These are phyloP conservation scores for Calonectria hongkongensis DNA, from an alignment of 2,329 filamentous ascomycete species.

Conservation along the genomic window DNA sequence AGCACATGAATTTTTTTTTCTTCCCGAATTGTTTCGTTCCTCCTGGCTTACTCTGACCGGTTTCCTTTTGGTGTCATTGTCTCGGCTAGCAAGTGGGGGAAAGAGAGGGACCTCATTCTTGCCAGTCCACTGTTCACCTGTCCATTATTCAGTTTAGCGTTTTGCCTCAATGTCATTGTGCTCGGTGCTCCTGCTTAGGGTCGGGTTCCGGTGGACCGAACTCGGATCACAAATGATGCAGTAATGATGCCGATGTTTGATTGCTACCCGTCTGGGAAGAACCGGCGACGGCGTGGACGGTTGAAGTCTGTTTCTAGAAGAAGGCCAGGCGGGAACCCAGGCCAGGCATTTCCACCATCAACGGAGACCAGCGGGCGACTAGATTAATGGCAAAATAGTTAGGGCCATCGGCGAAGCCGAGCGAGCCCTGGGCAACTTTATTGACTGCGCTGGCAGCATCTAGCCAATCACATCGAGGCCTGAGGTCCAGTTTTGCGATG, in stretches of 20 bases:
- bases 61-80: constrained; percentile 33
- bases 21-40: constrained; percentile 29
- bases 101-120: constrained; percentile 28
- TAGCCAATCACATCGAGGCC: constrained; percentile 43
- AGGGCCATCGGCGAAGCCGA: constrained; percentile 55
- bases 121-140: constrained; percentile 1
- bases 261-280: constrained; percentile 32
- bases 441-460: constrained; percentile 36
- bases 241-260: constrained; percentile 40
- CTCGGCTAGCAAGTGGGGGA: constrained; percentile 41
- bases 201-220: constrained; percentile 23
- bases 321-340: constrained; percentile 45
- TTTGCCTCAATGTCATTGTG: constrained; percentile 7
- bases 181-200: not conserved
- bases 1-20: constrained; percentile 35
- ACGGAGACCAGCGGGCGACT: constrained; percentile 40
- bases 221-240: constrained; percentile 33
- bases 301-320: constrained; percentile 46
- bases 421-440: constrained; percentile 53
- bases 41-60: not conserved
- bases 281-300: constrained; percentile 32
- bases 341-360: constrained; percentile 44
- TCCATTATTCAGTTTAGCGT: constrained; percentile 19
- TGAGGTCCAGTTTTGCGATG: constrained; percentile 30
- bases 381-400: constrained; percentile 45